A percentile compares a stretch with the other conserved stretches of the same genome.
These are phyloP conservation scores for Ogataea henricii DNA, from an alignment of 805 yeast genomes.

Conservation along the genomic window DNA sequence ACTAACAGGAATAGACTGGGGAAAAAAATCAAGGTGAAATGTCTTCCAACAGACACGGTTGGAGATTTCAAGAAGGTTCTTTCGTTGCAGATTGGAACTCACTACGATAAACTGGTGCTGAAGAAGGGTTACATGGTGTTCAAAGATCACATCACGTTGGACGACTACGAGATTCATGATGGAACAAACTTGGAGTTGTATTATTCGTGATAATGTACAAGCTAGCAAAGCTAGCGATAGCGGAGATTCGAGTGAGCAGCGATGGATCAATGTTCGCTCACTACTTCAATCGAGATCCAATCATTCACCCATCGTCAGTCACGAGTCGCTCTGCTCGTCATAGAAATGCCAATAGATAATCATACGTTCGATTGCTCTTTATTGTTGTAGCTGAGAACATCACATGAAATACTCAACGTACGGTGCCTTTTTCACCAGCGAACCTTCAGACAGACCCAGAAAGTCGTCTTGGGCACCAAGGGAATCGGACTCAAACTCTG, in stretches of 20 bases:
- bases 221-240: no score
- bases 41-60: slow-evolving; percentile 79
- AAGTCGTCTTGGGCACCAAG: slow-evolving; percentile 16
- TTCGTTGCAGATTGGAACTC: slow-evolving; percentile 79
- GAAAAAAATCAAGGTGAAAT: slow-evolving; percentile 83
- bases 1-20: slow-evolving; percentile 58
- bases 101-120: slow-evolving; percentile 63
- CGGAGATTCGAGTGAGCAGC: no score
- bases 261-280: no score
- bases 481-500: slow-evolving; percentile 18
- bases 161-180: slow-evolving; percentile 93
- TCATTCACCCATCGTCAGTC: no score
- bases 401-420: slow-evolving; percentile 45
- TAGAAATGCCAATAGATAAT: no score
- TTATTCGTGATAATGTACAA: slow-evolving; percentile 61
- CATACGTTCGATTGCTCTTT: no score
- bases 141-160: slow-evolving; percentile 88
- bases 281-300: no score
- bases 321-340: no score
- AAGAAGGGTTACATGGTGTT: slow-evolving; percentile 83
- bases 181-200: slow-evolving; percentile 87
- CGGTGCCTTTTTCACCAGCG: slow-evolving; percentile 37
- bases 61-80: slow-evolving; percentile 89
- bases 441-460: slow-evolving; percentile 19
- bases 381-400: slow-evolving; percentile 1